Base-by-base conservation (phyloP, 1,284 basidiomycete species). In the Rhodotorula mucilaginosa region DNA sequence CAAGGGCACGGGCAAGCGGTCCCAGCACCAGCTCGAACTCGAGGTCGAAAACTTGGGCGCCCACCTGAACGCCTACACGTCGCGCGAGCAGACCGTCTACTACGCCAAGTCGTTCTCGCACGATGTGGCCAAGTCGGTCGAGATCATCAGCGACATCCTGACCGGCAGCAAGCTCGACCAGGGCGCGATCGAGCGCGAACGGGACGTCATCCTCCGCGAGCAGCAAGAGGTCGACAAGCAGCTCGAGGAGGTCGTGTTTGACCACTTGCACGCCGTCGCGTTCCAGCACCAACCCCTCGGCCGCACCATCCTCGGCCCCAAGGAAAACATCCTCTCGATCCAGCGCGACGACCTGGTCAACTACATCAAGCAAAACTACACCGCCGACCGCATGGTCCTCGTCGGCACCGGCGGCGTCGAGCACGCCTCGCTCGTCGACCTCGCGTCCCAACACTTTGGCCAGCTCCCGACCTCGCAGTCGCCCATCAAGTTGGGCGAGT, bases 151-250 rank as follows among this genome's bases (percentile, higher is more conserved):
- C 79, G 96, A 99, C 83, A 99, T 99, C 79, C 87, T 99, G 63
- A 95, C 97, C 83, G 97, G 96, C 84, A 96, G 93, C 52, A 98
- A 96, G 85, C 86, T 99, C 67, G 97, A 99, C 80, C 84, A 83
- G 72, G 79, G 85, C 54, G 95, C 96, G 3, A 90, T 99, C 78
- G 96, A 99, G 84, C 86, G 95, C 77, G 97, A 99, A 85, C 88
- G 96, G 63, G 93, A 97, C 81, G 96, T 99, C 70, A 99, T 99
- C 78, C 84, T 99, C 70, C 87, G 97, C 75, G 97, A 99, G 83
- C 94, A 97, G 85, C 92, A 98, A 85, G 97, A 99, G 85, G 97
- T 99, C 59, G 94, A 98, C 84, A 98, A 98, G 86, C 93, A 97
- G 85, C 84, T 91, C 71, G 94, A 98, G 85, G 96, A 99, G 83